Evolutionary conservation across 2,329 filamentous ascomycete species (phyloP).

Genomic region (Pestalotiopsis sp.): DNA sequence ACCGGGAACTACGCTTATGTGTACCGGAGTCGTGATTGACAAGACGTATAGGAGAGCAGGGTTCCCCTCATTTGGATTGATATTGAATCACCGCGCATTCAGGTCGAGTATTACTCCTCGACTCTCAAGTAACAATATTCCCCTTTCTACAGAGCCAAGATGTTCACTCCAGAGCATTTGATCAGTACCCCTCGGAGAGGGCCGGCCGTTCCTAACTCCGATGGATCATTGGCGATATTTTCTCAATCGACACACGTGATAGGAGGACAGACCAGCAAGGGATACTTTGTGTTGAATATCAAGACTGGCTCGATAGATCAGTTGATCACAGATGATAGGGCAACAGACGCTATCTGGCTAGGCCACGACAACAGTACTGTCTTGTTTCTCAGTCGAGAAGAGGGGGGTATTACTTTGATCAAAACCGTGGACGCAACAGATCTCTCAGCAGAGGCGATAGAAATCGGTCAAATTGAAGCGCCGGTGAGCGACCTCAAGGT

Average conservation of each 20-base stretch:
- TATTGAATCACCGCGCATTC: neutral
- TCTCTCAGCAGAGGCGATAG: constrained; percentile 21
- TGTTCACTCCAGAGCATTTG: constrained; percentile 28
- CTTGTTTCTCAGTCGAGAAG: constrained; percentile 32
- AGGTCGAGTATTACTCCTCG: neutral
- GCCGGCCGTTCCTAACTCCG: constrained; percentile 39
- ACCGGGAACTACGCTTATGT: neutral
- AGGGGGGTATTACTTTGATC: constrained; percentile 33
- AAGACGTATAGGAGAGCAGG: neutral
- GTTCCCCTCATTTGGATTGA: neutral
- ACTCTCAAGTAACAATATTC: neutral
- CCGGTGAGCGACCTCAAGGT: constrained; percentile 35
- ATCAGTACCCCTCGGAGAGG: constrained; percentile 31
- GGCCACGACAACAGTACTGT: constrained; percentile 30
- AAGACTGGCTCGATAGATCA: constrained; percentile 26
- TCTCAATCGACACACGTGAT: constrained; percentile 39
- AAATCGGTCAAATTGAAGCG: constrained; percentile 33
- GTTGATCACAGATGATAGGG: constrained; percentile 27
- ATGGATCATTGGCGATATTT: constrained; percentile 42
- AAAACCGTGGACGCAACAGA: constrained; percentile 27
- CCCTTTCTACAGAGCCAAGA: neutral
- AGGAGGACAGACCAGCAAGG: constrained; percentile 29
- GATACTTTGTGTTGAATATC: constrained; percentile 38
- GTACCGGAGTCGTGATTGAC: neutral
- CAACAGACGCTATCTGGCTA: constrained; percentile 39